phyloP scores from a whole-genome alignment of 2,329 filamentous ascomycete genomes.

The Cladosporium sp. region DNA sequence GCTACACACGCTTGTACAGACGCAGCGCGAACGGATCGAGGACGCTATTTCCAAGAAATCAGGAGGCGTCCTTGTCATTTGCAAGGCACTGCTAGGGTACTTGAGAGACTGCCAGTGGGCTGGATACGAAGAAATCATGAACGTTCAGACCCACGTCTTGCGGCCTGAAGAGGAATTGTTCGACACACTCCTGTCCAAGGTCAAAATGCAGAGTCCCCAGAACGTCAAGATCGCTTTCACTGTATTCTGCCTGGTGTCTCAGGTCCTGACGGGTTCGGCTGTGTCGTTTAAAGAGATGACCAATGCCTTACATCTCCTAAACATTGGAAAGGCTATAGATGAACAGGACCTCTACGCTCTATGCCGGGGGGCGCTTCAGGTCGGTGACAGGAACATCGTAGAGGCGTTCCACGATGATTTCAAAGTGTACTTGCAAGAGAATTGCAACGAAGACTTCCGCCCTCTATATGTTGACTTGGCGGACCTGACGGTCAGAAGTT shows the following conservation, averaged over 20 bases:
- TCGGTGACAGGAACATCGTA: background rate
- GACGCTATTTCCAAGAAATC: background rate
- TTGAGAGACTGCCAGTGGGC: conserved; percentile 3
- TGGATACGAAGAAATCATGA: background rate
- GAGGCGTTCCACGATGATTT: background rate
- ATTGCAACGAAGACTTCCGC: background rate
- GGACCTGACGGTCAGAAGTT: background rate
- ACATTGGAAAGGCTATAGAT: background rate
- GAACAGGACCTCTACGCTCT: background rate
- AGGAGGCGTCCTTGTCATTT: background rate
- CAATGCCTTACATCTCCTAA: background rate
- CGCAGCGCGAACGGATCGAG: background rate
- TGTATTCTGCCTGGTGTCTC: background rate
- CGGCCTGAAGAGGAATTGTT: background rate
- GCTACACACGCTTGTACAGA: background rate
- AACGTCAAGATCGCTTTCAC: background rate
- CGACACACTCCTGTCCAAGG: background rate
- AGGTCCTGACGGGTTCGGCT: background rate
- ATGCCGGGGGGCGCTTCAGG: background rate
- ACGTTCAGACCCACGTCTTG: conserved; percentile 1
- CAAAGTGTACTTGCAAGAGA: background rate
- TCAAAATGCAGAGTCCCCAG: background rate
- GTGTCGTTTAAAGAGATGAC: background rate
- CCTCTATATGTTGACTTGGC: background rate
- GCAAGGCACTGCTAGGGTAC: background rate